Percentiles rank a stretch among this genome's conserved stretches.
Conservation (phyloP, 139 green algal species). For the Asterochloris sp. region DNA sequence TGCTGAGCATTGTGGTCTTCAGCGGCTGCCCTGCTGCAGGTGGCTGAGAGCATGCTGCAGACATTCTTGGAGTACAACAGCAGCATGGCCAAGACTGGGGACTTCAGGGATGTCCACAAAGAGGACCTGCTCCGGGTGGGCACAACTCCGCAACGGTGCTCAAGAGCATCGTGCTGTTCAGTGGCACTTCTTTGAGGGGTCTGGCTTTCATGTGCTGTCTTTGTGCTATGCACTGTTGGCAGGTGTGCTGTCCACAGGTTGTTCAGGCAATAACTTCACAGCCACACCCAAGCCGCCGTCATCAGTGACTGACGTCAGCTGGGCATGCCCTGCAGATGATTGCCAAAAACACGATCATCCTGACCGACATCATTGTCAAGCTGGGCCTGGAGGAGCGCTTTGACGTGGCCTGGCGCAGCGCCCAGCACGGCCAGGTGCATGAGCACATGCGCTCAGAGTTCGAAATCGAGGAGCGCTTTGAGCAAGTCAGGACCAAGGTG, state of each 20-base stretch:
- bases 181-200: not conserved
- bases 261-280: too few relatives aligned
- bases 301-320: too few relatives aligned
- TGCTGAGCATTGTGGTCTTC: not conserved
- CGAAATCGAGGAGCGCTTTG: constrained; percentile 57
- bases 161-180: constrained; percentile 9
- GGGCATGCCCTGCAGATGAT: constrained; percentile 24
- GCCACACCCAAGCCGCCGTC: too few relatives aligned
- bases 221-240: too few relatives aligned
- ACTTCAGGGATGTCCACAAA: constrained; percentile 45
- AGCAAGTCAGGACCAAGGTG: constrained; percentile 57
- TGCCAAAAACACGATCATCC: constrained; percentile 59
- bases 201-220: too few relatives aligned
- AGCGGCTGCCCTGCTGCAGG: constrained; percentile 15
- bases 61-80: constrained; percentile 56
- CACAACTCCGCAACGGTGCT: not conserved
- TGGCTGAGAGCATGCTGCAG: constrained; percentile 52
- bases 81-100: constrained; percentile 46
- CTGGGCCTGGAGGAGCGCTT: constrained; percentile 50
- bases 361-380: constrained; percentile 67
- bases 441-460: constrained; percentile 51
- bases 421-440: constrained; percentile 40
- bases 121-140: constrained; percentile 21
- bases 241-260: too few relatives aligned
- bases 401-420: constrained; percentile 62